These are phyloP conservation scores for Beauveria asiatica DNA, from an alignment of 2,329 filamentous ascomycete genomes.

Conservation along the genomic window DNA sequence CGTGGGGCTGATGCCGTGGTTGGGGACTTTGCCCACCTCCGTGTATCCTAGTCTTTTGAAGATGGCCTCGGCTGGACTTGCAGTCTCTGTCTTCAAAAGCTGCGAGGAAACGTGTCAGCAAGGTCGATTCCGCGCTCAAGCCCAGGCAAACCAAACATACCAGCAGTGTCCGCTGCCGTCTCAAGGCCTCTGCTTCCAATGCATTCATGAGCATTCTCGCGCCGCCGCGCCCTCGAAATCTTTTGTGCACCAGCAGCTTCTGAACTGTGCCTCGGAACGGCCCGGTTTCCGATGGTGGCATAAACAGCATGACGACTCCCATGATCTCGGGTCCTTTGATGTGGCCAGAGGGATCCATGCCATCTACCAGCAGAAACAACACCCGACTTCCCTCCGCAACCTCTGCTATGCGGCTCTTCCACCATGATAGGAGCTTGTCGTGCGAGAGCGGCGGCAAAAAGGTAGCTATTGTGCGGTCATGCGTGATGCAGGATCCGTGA, in stretches of 20 bases:
- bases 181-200: slow-evolving; percentile 46
- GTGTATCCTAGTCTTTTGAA: slow-evolving; percentile 50
- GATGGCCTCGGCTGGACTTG: slow-evolving; percentile 42
- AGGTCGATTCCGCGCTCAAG: background rate
- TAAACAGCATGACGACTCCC: slow-evolving; percentile 47
- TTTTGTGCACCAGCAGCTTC: slow-evolving; percentile 48
- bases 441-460: slow-evolving; percentile 52
- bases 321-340: slow-evolving; percentile 38
- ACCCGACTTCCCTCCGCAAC: slow-evolving; percentile 35
- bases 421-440: slow-evolving; percentile 47
- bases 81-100: slow-evolving; percentile 45
- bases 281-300: slow-evolving; percentile 46
- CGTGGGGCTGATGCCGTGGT: slow-evolving; percentile 41
- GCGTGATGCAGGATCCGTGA: slow-evolving; percentile 50
- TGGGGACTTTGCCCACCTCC: slow-evolving; percentile 46
- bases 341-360: slow-evolving; percentile 23
- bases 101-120: slow-evolving; percentile 17
- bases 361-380: slow-evolving; percentile 44
- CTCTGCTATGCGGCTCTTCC: slow-evolving; percentile 44
- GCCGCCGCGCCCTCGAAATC: slow-evolving; percentile 41
- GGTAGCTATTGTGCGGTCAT: slow-evolving; percentile 46
- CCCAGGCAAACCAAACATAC: slow-evolving; percentile 31
- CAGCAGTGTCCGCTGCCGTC: slow-evolving; percentile 41
- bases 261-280: slow-evolving; percentile 47
- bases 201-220: slow-evolving; percentile 41